Percentiles rank a stretch among this genome's conserved stretches.
phyloP scores from a whole-genome alignment of 768 basidiomycete genomes.

The Termitomyces sp. region DNA sequence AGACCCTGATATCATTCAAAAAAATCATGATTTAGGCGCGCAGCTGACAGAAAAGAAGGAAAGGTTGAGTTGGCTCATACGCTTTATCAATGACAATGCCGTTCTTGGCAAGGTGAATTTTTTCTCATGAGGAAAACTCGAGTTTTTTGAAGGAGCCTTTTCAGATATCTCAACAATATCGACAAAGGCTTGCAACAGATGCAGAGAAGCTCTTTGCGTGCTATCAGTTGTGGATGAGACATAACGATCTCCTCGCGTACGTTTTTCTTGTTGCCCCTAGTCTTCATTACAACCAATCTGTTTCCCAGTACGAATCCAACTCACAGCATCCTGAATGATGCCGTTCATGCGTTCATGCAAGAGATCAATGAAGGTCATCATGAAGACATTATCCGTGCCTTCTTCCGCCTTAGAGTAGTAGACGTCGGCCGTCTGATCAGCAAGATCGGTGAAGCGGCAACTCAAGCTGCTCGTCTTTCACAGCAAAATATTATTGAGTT shows the following conservation, averaged over 20 bases:
- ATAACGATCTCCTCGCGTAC: conserved; percentile 66
- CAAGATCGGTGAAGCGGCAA: conserved; percentile 50
- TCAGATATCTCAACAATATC: conserved; percentile 78
- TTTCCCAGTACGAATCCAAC: conserved; percentile 46
- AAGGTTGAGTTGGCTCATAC: conserved; percentile 79
- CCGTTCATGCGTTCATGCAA: conserved; percentile 67
- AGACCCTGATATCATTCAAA: conserved; percentile 67
- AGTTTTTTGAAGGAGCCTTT: background rate
- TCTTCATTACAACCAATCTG: background rate
- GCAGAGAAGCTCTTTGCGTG: conserved; percentile 86
- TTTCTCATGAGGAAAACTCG: background rate
- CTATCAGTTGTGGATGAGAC: conserved; percentile 75
- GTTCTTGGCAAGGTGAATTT: conserved; percentile 65
- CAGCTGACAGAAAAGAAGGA: conserved; percentile 76
- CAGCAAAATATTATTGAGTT: conserved; percentile 39
- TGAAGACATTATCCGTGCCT: conserved; percentile 78
- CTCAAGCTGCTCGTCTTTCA: conserved; percentile 38
- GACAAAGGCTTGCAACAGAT: conserved; percentile 73
- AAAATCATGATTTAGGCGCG: conserved; percentile 75
- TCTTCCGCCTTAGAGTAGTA: conserved; percentile 70
- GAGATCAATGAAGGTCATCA: conserved; percentile 50
- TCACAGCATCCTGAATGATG: conserved; percentile 65
- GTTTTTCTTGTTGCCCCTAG: background rate
- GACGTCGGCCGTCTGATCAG: conserved; percentile 69
- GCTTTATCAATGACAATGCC: conserved; percentile 85